Evolutionary conservation across 306 rosid genomes (phyloP).

Genomic region (Pyrus betulifolia): DNA sequence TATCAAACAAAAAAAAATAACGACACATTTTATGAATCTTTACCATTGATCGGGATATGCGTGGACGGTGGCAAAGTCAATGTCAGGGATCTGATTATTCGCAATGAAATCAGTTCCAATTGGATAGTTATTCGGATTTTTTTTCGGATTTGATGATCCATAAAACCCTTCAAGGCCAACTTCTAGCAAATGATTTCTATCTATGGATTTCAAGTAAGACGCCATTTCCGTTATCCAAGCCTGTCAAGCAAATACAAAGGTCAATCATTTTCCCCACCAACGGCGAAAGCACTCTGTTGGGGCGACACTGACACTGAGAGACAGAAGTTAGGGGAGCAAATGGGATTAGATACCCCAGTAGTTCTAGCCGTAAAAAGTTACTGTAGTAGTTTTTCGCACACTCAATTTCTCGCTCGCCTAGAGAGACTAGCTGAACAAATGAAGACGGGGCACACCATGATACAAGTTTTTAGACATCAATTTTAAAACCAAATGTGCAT

Average conservation of each 20-base stretch:
- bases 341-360: no score
- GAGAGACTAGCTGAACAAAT: background rate
- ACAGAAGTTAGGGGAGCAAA: no score
- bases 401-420: background rate
- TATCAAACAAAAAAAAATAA: background rate
- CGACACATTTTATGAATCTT: background rate
- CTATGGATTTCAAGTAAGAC: conserved; percentile 74
- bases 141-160: conserved; percentile 42
- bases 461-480: background rate
- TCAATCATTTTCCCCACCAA: background rate
- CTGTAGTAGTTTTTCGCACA: background rate
- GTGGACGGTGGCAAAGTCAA: conserved; percentile 85
- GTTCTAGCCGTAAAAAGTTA: background rate
- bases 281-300: no score
- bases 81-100: conserved; percentile 71
- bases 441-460: background rate
- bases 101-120: conserved; percentile 87
- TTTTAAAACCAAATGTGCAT: background rate
- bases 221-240: conserved; percentile 92
- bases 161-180: conserved; percentile 91
- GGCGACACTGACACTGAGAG: no score
- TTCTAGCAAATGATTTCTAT: conserved; percentile 80
- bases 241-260: conserved; percentile 27
- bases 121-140: conserved; percentile 44
- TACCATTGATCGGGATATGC: conserved; percentile 92